Base-by-base conservation (phyloP, 2,329 filamentous ascomycete genomes). In the Colletotrichum brevisporum region DNA sequence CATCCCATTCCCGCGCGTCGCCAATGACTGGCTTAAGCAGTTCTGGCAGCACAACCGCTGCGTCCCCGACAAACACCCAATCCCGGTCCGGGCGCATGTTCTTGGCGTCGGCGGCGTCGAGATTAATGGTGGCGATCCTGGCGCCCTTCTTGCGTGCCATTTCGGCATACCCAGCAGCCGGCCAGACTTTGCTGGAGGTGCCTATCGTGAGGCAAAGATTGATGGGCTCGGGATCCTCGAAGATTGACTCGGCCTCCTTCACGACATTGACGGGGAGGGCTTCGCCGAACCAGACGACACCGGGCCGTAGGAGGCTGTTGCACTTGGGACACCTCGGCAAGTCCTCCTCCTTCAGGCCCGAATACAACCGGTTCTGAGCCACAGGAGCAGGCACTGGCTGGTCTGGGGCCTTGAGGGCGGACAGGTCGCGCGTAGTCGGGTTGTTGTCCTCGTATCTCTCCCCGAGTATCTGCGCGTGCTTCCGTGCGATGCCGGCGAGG, bases 251-350 rank as follows among this genome's bases (percentile, higher is more conserved):
- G 5, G 90, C 83, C 12, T 81, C 78, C 0, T 79, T 63, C 1
- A 91, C 72, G 2, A 87, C 85, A 13, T 85, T 76, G 4, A 73
- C 69, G 0, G 89, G 88, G 3, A 92, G 79, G 12, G 76, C 63
- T 76, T 92, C 90, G 39, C 88, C 88, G 73, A 92, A 92, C 90
- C 90, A 92, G 4, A 92, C 89, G 0, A 92, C 90, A 9, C 87
- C 88, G 0, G 90, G 90, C 6, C 90, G 85, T 5, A 92, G 83
- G 8, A 92, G 79, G 13, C 86, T 84, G 13, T 77, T 82, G 77
- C 90, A 78, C 71, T 85, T 76, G 0, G 90, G 89, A 73, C 90
- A 92, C 63, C 83, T 82, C 2, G 90, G 90, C 1, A 92, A 82
- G 16, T 88, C 85, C 4, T 82, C 72, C 13, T 75, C 15, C 76